Evolutionary conservation across 805 yeast genomes (phyloP).

Genomic region (Saturnispora halmiae): DNA sequence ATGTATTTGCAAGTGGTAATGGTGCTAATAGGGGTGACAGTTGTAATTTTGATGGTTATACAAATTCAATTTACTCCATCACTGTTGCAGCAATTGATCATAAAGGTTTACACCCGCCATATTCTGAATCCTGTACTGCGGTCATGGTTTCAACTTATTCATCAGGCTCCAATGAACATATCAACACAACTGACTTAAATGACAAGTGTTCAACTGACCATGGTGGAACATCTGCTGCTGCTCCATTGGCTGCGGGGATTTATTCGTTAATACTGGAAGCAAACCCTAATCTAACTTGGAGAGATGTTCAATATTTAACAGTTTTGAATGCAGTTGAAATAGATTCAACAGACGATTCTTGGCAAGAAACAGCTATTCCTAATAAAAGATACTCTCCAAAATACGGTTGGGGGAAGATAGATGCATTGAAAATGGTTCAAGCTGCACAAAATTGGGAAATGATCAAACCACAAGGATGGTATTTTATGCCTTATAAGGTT

Average conservation of each 20-base stretch:
- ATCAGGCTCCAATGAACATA: constrained; percentile 82
- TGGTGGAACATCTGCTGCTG: constrained; percentile 98
- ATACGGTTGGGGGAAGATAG: constrained; percentile 89
- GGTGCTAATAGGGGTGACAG: constrained; percentile 80
- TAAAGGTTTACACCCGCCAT: constrained; percentile 76
- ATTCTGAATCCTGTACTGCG: constrained; percentile 90
- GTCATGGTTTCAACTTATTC: constrained; percentile 90
- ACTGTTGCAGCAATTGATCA: constrained; percentile 92
- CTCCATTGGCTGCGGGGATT: constrained; percentile 96
- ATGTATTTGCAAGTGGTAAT: constrained; percentile 94
- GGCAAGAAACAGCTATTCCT: constrained; percentile 61
- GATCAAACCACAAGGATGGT: constrained; percentile 91
- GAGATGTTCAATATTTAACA: constrained; percentile 84
- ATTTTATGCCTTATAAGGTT: constrained; percentile 40
- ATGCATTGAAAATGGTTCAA: constrained; percentile 66
- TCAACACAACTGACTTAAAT: constrained; percentile 77
- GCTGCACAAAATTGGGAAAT: constrained; percentile 50
- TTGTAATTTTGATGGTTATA: constrained; percentile 95
- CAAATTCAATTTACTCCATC: constrained; percentile 88
- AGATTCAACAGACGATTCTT: constrained; percentile 55
- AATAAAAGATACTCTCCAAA: constrained; percentile 68
- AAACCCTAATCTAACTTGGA: constrained; percentile 87
- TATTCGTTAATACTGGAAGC: constrained; percentile 74
- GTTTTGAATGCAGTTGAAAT: constrained; percentile 64
- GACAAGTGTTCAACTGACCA: constrained; percentile 62